A percentile compares a stretch with the other conserved stretches of the same genome.
Evolutionary conservation across 2,329 filamentous ascomycete genomes (phyloP).

Genomic region (Hypoxylon sp.): DNA sequence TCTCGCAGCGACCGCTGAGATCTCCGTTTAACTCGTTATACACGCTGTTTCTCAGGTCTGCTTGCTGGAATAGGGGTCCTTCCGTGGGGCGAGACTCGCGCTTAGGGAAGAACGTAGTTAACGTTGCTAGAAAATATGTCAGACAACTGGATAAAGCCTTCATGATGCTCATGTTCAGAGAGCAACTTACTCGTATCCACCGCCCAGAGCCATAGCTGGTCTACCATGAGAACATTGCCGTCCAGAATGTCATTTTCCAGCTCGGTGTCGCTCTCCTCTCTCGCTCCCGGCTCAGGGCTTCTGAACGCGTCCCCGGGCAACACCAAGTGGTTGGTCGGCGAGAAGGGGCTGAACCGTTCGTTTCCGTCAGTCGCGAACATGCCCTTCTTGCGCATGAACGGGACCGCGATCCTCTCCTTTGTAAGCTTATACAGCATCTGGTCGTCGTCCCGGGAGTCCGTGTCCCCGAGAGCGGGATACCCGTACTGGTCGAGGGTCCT

Average conservation of each 20-base stretch:
- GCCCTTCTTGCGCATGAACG: constrained; percentile 36
- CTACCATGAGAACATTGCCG: constrained; percentile 71
- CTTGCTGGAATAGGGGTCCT: constrained; percentile 64
- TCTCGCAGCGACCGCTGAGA: constrained; percentile 67
- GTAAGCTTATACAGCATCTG: constrained; percentile 74
- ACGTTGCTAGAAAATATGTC: constrained; percentile 50
- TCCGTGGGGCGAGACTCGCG: constrained; percentile 63
- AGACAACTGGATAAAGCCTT: background rate
- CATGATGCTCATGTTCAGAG: background rate
- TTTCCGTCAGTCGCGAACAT: constrained; percentile 35
- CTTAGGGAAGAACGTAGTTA: constrained; percentile 64
- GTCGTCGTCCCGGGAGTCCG: constrained; percentile 67
- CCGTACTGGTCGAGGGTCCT: constrained; percentile 70
- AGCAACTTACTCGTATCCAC: constrained; percentile 58
- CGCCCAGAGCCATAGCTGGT: constrained; percentile 70
- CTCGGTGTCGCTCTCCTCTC: constrained; percentile 47
- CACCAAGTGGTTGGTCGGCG: constrained; percentile 35
- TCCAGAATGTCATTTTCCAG: constrained; percentile 52
- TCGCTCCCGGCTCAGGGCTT: constrained; percentile 21
- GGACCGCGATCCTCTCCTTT: constrained; percentile 52
- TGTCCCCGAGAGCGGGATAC: constrained; percentile 68
- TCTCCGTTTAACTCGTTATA: constrained; percentile 73
- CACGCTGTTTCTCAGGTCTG: constrained; percentile 68
- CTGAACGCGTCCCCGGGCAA: constrained; percentile 30
- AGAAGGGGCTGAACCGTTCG: constrained; percentile 21